A percentile compares a stretch with the other conserved stretches of the same genome.
Conservation (phyloP, 345 rosid genomes). For the Melaleuca alternifolia region DNA sequence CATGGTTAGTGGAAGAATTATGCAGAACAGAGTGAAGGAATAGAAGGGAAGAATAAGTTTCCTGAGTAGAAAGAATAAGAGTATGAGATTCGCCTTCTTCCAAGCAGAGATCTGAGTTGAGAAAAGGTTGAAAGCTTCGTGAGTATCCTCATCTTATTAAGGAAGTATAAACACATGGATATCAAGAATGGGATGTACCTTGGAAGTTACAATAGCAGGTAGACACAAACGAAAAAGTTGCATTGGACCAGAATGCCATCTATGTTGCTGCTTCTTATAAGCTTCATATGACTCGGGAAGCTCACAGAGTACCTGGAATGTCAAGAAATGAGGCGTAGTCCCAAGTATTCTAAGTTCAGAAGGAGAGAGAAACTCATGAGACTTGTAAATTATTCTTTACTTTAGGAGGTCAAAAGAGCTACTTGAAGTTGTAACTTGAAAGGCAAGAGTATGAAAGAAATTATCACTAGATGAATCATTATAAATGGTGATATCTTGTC, state of each 20-base stretch:
- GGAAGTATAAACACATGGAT: not conserved
- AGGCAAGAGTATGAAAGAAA: not conserved
- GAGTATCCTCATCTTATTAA: not conserved
- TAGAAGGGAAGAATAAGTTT: slow-evolving; percentile 14
- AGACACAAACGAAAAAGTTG: slow-evolving; percentile 12
- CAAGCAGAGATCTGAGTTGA: slow-evolving; percentile 6
- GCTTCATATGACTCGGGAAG: slow-evolving; percentile 12
- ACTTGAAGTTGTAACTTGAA: not conserved
- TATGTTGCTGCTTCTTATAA: slow-evolving; percentile 11
- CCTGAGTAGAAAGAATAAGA: slow-evolving; percentile 16
- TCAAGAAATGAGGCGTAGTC: not conserved
- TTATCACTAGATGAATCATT: not conserved
- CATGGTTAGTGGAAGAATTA: slow-evolving; percentile 9
- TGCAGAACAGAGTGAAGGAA: slow-evolving; percentile 10
- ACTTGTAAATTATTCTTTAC: not conserved
- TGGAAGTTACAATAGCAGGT: slow-evolving; percentile 6
- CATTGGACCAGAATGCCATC: slow-evolving; percentile 22
- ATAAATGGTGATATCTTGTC: not conserved
- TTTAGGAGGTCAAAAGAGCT: not conserved
- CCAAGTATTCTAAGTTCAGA: not conserved
- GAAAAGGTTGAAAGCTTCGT: not conserved
- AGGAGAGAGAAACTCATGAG: not conserved
- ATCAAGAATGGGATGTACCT: not conserved
- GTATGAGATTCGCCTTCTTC: slow-evolving; percentile 16
- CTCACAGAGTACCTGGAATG: slow-evolving; percentile 6